Evolutionary conservation across 2,329 filamentous ascomycete genomes (phyloP).

Genomic region (Elsinoe australis): DNA sequence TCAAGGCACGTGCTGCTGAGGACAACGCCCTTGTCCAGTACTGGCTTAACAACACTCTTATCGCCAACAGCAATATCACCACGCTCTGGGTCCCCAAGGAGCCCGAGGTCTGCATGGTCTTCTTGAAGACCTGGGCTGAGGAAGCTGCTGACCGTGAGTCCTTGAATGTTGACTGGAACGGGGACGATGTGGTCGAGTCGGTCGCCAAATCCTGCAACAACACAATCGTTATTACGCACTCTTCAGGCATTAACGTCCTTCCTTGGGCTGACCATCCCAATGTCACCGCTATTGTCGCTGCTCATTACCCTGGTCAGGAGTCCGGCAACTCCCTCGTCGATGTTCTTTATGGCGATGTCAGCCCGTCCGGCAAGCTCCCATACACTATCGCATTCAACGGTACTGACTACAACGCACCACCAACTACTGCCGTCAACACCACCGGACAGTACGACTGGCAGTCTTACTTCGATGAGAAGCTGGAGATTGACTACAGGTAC

Average conservation of each 20-base stretch:
- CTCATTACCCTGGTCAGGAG: conserved; percentile 38
- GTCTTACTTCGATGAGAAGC: conserved; percentile 61
- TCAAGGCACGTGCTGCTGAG: conserved; percentile 26
- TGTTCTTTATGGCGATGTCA: conserved; percentile 38
- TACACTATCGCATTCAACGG: conserved; percentile 66
- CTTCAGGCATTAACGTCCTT: conserved; percentile 19
- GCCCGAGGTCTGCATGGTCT: conserved; percentile 21
- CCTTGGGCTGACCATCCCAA: conserved; percentile 28
- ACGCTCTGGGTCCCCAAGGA: background rate
- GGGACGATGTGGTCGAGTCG: conserved; percentile 19
- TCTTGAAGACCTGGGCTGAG: conserved; percentile 20
- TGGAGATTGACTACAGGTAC: conserved; percentile 68
- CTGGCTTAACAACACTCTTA: conserved; percentile 26
- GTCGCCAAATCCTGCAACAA: conserved; percentile 21
- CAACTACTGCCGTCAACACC: conserved; percentile 58
- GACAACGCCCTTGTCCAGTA: conserved; percentile 31
- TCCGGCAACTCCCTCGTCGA: conserved; percentile 41
- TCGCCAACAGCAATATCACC: conserved; percentile 15
- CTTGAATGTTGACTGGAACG: conserved; percentile 18
- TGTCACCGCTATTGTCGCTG: conserved; percentile 36
- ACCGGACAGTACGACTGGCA: conserved; percentile 67
- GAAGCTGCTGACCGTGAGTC: conserved; percentile 24
- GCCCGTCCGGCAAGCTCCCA: conserved; percentile 50
- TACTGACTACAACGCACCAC: conserved; percentile 57
- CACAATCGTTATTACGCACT: conserved; percentile 22